phyloP scores from a whole-genome alignment of 768 basidiomycete genomes.

The Auriscalpium microsporum region DNA sequence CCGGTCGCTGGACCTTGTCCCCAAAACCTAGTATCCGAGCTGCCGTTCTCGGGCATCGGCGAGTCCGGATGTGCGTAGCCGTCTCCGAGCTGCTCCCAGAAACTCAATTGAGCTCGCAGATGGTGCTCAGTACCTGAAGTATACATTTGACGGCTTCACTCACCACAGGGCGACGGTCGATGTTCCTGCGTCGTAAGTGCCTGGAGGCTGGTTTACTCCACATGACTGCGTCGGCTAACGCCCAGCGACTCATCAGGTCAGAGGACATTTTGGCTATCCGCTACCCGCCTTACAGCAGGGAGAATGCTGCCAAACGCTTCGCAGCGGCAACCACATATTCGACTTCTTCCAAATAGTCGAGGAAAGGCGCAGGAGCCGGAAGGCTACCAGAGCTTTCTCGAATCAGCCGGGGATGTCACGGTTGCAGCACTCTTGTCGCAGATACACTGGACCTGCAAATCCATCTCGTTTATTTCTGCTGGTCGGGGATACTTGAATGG shows the following conservation, averaged over 20 bases:
- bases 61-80: slow-evolving; percentile 23
- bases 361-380: too few relatives aligned
- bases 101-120: slow-evolving; percentile 12
- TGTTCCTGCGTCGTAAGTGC: slow-evolving; percentile 47
- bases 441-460: too few relatives aligned
- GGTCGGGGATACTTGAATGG: too few relatives aligned
- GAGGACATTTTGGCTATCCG: slow-evolving; percentile 42
- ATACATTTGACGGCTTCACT: slow-evolving; percentile 34
- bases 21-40: slow-evolving; percentile 1
- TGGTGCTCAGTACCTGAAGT: slow-evolving; percentile 19
- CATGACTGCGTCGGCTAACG: not conserved
- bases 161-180: slow-evolving; percentile 42
- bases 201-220: too few relatives aligned
- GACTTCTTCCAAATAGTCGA: too few relatives aligned
- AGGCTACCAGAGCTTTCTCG: too few relatives aligned
- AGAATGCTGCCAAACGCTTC: slow-evolving; percentile 11
- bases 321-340: too few relatives aligned
- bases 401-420: too few relatives aligned
- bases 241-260: slow-evolving; percentile 26
- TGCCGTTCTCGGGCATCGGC: slow-evolving; percentile 22
- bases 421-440: too few relatives aligned
- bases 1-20: too few relatives aligned
- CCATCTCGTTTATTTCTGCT: too few relatives aligned
- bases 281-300: slow-evolving; percentile 55
- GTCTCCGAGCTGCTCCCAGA: not conserved